Evolutionary conservation across 2,329 filamentous ascomycete genomes (phyloP).

Genomic region (Neoarthrinium moseri): DNA sequence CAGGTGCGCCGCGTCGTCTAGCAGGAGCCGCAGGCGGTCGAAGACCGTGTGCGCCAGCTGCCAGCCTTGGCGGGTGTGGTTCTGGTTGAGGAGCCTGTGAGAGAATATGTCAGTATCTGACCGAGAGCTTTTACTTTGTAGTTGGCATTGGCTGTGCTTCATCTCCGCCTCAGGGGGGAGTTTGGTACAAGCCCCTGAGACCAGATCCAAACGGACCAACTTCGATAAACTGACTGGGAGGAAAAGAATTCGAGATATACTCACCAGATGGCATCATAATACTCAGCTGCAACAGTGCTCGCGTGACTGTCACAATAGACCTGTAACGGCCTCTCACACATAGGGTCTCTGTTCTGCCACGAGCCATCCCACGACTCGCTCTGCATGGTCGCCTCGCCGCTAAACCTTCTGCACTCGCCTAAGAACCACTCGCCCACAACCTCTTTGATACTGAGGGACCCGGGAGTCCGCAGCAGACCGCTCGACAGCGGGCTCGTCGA

Average conservation of each 20-base stretch:
- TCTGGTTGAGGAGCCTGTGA: slow-evolving; percentile 20
- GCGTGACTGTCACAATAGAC: slow-evolving; percentile 1
- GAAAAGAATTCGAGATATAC: slow-evolving; percentile 10
- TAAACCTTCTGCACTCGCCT: slow-evolving; percentile 1
- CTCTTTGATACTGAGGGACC: slow-evolving; percentile 23
- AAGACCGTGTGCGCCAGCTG: slow-evolving; percentile 22
- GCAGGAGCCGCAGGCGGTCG: slow-evolving; percentile 18
- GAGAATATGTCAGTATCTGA: no score
- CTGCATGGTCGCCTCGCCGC: neutral
- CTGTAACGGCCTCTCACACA: neutral
- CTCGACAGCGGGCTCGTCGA: slow-evolving; percentile 18
- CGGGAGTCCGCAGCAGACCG: slow-evolving; percentile 15
- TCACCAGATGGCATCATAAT: slow-evolving; percentile 7
- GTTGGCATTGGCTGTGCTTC: no score
- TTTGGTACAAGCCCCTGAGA: no score
- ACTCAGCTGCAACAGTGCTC: neutral
- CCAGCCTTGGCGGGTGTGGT: slow-evolving; percentile 19
- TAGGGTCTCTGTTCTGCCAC: no score
- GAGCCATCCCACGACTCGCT: no score
- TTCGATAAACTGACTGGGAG: no score
- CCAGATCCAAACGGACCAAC: no score
- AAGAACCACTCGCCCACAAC: slow-evolving; percentile 15
- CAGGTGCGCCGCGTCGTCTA: slow-evolving; percentile 13
- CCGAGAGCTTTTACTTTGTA: no score
- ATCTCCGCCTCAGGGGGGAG: no score